Conservation (phyloP, 148 eudicot genomes). For the Dianthus caryophyllus region DNA sequence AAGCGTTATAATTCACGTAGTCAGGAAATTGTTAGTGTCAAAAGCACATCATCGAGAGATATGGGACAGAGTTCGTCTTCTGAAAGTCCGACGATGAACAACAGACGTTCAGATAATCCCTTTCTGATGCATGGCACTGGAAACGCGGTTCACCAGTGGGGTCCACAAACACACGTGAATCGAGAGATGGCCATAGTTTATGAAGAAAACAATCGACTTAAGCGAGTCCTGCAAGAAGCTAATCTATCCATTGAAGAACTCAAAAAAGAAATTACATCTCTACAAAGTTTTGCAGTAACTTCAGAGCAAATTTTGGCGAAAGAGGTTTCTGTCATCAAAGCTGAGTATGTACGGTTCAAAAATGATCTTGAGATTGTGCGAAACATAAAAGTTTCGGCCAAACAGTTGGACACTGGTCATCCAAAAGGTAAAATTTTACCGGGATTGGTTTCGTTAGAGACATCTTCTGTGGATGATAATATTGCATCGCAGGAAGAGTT, state of each 20-base stretch:
- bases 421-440: constrained; percentile 63
- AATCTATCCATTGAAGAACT: constrained; percentile 64
- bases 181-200: constrained; percentile 50
- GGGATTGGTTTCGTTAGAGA: constrained; percentile 39
- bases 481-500: constrained; percentile 62
- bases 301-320: constrained; percentile 52
- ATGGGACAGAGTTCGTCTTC: constrained; percentile 31
- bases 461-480: constrained; percentile 41
- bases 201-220: constrained; percentile 67
- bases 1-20: constrained; percentile 58
- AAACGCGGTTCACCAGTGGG: constrained; percentile 49
- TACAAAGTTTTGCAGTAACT: constrained; percentile 59
- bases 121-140: constrained; percentile 35
- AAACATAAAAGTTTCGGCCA: constrained; percentile 27
- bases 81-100: constrained; percentile 42
- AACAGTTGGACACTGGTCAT: constrained; percentile 40
- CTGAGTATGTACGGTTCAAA: constrained; percentile 61
- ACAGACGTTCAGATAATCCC: constrained; percentile 40
- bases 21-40: constrained; percentile 65
- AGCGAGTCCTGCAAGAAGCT: constrained; percentile 59
- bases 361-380: constrained; percentile 52
- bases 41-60: constrained; percentile 48
- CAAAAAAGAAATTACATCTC: constrained; percentile 53
- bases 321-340: constrained; percentile 59
- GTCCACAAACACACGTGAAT: constrained; percentile 47